Evolutionary conservation across 2,329 filamentous ascomycete species (phyloP), one percentile per base, ranked within the genome.

Genomic region (Microcera coccophila): DNA sequence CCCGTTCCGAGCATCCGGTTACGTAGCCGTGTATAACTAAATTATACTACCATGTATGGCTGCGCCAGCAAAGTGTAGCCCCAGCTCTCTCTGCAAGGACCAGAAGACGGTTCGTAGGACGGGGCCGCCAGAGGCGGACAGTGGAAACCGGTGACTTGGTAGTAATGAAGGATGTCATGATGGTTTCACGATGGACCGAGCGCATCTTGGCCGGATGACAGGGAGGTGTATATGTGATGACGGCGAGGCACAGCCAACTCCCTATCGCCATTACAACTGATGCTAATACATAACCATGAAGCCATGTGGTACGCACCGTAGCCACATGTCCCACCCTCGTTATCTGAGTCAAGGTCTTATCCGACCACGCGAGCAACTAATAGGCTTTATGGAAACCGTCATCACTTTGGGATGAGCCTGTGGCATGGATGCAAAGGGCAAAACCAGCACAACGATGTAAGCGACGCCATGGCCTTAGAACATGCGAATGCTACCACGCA

Each of bases 121-220:
- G 29, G 29, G 15, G 11, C 9, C 15, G 15, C 11, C 15, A n/a
- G 15, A 17, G 15, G 29, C 8, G n/a, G 29, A n/a, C 8, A 32
- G 12, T 32, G 29, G 29, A 15, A 32, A 32, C 29, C 8, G 15
- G 15, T 15, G n/a, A 8, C 12, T 32, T 32, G 29, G 29, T 32
- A 14, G 20, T 19, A 24, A 37, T 16, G 35, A 24, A 37, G 20
- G 35, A 26, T 35, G 33, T 35, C 18, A 17, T 35, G 33, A 35
- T 35, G 33, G 33, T 35, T 35, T 35, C 33, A 35, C 15, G 5
- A 20, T 35, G n/a, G 33, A 8, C 16, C 16, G 20, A n/a, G n/a
- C n/a, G n/a, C n/a, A n/a, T n/a, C n/a, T n/a, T n/a, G n/a, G n/a
- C n/a, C n/a, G n/a, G n/a, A n/a, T n/a, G n/a, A 26, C 22, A 26